phyloP scores from a whole-genome alignment of 2,329 filamentous ascomycete species.

The Sarocladiaceae sp. region DNA sequence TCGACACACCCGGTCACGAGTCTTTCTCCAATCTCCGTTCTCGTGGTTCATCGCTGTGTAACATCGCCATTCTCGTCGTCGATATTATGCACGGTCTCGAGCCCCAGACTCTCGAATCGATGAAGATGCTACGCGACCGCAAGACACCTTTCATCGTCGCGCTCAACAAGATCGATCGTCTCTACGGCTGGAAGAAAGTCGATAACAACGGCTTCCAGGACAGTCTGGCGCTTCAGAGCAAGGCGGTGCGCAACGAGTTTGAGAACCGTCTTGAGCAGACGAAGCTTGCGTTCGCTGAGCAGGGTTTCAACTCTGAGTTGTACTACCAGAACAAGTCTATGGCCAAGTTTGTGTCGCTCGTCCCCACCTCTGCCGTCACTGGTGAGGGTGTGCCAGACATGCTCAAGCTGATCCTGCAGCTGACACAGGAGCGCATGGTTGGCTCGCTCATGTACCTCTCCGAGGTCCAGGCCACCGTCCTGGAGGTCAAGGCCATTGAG shows the following conservation, averaged over 20 bases:
- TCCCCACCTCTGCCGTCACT: slow-evolving; percentile 96
- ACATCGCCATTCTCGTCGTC: slow-evolving; percentile 97
- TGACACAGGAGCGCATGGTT: slow-evolving; percentile 97
- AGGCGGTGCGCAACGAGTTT: slow-evolving; percentile 92
- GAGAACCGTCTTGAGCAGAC: slow-evolving; percentile 82
- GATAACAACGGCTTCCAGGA: slow-evolving; percentile 98
- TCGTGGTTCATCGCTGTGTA: slow-evolving; percentile 94
- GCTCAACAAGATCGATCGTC: slow-evolving; percentile 98
- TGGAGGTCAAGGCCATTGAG: slow-evolving; percentile 98
- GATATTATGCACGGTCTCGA: slow-evolving; percentile 99
- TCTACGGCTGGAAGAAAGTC: slow-evolving; percentile 98
- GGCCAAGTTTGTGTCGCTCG: slow-evolving; percentile 88
- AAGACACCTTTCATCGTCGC: slow-evolving; percentile 98
- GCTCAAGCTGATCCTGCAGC: slow-evolving; percentile 86
- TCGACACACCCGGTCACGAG: slow-evolving; percentile 99
- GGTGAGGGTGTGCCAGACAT: slow-evolving; percentile 98
- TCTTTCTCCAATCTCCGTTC: slow-evolving; percentile 98
- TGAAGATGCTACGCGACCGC: slow-evolving; percentile 84
- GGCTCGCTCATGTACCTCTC: slow-evolving; percentile 96
- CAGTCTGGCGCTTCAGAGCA: slow-evolving; percentile 81
- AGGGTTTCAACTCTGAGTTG: slow-evolving; percentile 95
- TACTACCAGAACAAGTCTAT: slow-evolving; percentile 98
- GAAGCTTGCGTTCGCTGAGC: slow-evolving; percentile 89
- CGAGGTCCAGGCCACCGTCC: slow-evolving; percentile 93
- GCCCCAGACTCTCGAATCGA: slow-evolving; percentile 94